Base-by-base conservation (phyloP, 345 rosid species). In the Passiflora organensis region DNA sequence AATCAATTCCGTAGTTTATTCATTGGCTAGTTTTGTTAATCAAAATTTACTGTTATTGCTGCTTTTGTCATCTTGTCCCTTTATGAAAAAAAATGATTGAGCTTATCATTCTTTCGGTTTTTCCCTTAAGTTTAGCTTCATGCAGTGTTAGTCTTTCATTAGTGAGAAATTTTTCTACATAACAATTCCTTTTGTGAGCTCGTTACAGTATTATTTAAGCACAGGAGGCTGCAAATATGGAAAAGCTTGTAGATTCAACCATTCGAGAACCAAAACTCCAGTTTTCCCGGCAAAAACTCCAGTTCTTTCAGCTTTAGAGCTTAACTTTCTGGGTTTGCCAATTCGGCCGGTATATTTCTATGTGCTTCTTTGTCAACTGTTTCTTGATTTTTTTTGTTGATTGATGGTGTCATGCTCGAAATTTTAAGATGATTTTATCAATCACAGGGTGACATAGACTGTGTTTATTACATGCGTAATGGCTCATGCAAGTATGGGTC, bases 201-300 rank as follows among this genome's bases (percentile, higher is more conserved):
- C 55, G 32, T 58, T 68, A 69, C 85, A 93, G 99, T 93, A 80
- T 73, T 93, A 81, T 82, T 72, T 89, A 61, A 85, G 81, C 70
- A 85, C 87, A 53, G 97, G 96, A 25, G 99, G 99, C 24, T 93
- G 99, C 63, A 93, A 86, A 76, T 93, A 68, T 70, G 97, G 97
- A 52, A 78, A 77, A 56, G 76, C 82, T 58, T 93, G 99, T 74
- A 81, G 82, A 74, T 93, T 67, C 83, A 81, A 66, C 67, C 99
- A 93, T 77, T 56, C 80, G 2, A 83, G 61, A 63, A 57, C 76
- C 56, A 80, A 78, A 50, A 4, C 69, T 56, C 58, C 46, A 1
- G 56, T 39, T 10, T 6, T 69, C 50, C 80, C 84, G 53, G 47
- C 78, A 56, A 81, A 81, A 56, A 19, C 71, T 48, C 48, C 50